A percentile compares a stretch with the other conserved stretches of the same genome.
Evolutionary conservation across 305 asterid species (phyloP).

Genomic region (Solanum hybrid): DNA sequence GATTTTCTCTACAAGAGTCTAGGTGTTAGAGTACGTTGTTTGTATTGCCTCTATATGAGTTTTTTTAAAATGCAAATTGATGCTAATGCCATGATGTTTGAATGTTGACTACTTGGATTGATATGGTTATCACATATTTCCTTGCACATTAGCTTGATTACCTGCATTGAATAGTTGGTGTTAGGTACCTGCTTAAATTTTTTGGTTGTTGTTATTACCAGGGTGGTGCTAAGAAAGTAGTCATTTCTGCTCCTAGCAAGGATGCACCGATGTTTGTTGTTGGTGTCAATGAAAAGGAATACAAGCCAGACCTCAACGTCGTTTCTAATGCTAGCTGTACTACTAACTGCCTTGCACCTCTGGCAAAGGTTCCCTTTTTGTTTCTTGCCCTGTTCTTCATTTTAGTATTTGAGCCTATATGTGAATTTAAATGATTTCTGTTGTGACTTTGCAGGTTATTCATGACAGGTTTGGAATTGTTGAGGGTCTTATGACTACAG

Average conservation of each 20-base stretch:
- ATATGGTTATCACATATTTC: background rate
- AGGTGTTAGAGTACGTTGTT: background rate
- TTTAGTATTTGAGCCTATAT: background rate
- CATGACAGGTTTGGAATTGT: conserved; percentile 57
- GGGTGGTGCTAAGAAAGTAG: conserved; percentile 78
- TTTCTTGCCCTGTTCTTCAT: background rate
- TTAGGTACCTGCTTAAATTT: background rate
- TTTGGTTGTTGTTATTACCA: background rate
- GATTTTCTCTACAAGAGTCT: background rate
- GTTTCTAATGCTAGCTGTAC: conserved; percentile 78
- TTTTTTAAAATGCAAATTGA: background rate
- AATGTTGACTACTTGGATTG: background rate
- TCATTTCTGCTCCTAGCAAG: conserved; percentile 65
- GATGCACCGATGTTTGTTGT: conserved; percentile 76
- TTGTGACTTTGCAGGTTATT: conserved; percentile 29
- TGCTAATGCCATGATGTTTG: background rate
- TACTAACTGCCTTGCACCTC: conserved; percentile 67
- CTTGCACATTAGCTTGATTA: background rate
- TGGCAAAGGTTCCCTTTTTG: conserved; percentile 46
- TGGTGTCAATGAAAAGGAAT: conserved; percentile 65
- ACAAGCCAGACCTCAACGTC: conserved; percentile 35
- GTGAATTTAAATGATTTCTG: background rate
- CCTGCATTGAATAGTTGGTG: background rate
- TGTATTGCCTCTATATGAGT: background rate
- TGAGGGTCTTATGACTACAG: conserved; percentile 70